Evolutionary conservation across 192 early-diverging fungal species (phyloP), one percentile per base, ranked within the genome.

Genomic region (Gaertneriomyces semiglobifer): DNA sequence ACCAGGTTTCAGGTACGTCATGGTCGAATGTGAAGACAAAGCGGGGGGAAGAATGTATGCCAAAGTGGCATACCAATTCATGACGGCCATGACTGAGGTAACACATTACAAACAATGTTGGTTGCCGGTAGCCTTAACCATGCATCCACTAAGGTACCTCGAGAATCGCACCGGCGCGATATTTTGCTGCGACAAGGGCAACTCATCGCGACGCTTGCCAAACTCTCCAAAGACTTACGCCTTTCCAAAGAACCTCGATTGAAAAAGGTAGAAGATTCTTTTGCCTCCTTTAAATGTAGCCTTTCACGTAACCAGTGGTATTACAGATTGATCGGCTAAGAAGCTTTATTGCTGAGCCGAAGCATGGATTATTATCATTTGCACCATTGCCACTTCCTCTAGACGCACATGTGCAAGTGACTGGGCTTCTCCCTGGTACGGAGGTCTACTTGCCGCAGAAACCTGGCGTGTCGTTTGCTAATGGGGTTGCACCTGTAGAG

Each of bases 1-100:
- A 33, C 48, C 12, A 2, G 33, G 7, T 48, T 61, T 18, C 59
- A 89, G 89, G 89, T 96, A 95, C 74, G 71, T 99, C 11, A 94
- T 92, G 90, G 94, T 98, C 1, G 97, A 99, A 74, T 93, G 86
- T 71, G 90, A 93, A 61, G 93, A 97, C 76, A 89, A 82, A 62
- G 38, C 77, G 6, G 84, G 84, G 33, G 92, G 93, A 16, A 89
- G 87, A 69, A 89, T 93, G 80, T 99, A 91, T 71, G 92, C 79
- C 5, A 91, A 90, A 77, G 86, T 97, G 6, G 83, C 86, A 9
- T 93, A 83, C 73, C 86, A 92, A 14, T 99, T 88, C 75, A 76
- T 92, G 81, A 84, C 74, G 16, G 82, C 83, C 0, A 84, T 97
- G 76, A 71, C 80, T 7, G 78, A 83, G 74, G 86, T 84, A 69